These are phyloP conservation scores for Tulasnella sp. DNA, from an alignment of 768 basidiomycete species.

Conservation along the genomic window DNA sequence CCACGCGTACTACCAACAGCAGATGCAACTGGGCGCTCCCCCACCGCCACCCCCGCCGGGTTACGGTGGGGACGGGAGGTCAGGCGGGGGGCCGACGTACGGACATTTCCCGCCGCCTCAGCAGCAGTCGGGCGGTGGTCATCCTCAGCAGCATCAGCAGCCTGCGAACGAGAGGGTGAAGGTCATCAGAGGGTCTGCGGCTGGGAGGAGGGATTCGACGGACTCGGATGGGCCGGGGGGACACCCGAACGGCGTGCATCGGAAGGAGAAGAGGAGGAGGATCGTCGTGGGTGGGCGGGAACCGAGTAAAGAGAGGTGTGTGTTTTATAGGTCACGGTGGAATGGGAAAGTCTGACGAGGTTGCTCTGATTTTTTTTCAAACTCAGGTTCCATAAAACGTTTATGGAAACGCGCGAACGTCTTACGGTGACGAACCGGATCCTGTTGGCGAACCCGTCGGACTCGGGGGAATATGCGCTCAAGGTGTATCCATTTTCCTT, in stretches of 20 bases:
- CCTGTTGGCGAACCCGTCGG: slow-evolving; percentile 3
- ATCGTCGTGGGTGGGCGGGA: not conserved
- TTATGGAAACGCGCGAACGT: slow-evolving; percentile 5
- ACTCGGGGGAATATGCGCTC: slow-evolving; percentile 42
- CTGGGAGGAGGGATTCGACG: not conserved
- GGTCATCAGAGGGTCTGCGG: not conserved
- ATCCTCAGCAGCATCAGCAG: not conserved
- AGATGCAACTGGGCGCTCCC: not conserved
- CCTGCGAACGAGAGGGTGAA: not conserved
- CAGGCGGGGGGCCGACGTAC: not conserved
- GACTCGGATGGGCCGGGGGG: not conserved
- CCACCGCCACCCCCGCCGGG: not conserved
- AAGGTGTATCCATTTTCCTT: slow-evolving; percentile 62
- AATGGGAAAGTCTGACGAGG: not conserved
- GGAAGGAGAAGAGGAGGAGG: not conserved
- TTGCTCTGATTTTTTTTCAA: not conserved
- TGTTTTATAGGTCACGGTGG: not conserved
- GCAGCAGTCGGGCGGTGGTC: not conserved
- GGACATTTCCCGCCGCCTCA: not conserved
- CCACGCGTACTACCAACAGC: not conserved
- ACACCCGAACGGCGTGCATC: not conserved
- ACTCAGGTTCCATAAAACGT: slow-evolving; percentile 1
- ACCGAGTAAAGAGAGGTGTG: not conserved
- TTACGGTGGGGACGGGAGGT: not conserved
- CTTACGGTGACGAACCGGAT: slow-evolving; percentile 4